phyloP scores from a whole-genome alignment of 306 rosid species.

The Lotus japonicus region DNA sequence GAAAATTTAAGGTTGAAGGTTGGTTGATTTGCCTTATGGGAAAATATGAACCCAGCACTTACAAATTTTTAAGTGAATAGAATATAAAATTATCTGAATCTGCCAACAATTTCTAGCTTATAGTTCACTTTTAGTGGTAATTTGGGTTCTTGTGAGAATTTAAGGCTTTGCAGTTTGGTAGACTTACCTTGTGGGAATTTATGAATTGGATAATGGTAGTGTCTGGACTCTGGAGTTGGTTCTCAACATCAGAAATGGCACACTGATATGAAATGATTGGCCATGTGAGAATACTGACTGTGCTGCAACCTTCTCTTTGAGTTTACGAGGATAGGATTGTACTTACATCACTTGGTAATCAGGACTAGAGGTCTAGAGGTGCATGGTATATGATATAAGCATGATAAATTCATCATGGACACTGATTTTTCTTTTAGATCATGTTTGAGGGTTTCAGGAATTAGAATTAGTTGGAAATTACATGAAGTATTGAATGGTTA shows the following conservation, averaged over 20 bases:
- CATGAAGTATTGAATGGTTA: not conserved
- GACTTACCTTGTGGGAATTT: too few species aligned
- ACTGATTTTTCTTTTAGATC: not conserved
- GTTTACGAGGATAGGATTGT: not conserved
- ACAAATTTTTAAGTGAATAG: too few species aligned
- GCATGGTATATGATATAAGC: not conserved
- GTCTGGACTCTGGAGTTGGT: not conserved
- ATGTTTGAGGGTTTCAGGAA: not conserved
- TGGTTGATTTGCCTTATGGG: too few species aligned
- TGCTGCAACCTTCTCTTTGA: not conserved
- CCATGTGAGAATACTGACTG: not conserved
- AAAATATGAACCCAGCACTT: too few species aligned
- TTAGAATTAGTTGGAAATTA: slow-evolving; percentile 5
- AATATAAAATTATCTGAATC: too few species aligned
- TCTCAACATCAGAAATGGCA: not conserved
- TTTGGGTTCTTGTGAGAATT: too few species aligned
- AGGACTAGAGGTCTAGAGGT: too few species aligned
- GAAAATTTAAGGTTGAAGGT: too few species aligned
- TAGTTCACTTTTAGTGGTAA: too few species aligned
- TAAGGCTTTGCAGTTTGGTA: too few species aligned
- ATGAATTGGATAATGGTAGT: not conserved
- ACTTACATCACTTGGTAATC: not conserved
- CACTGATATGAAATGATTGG: not conserved
- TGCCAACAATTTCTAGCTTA: too few species aligned
- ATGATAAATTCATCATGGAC: not conserved